phyloP scores from a whole-genome alignment of 306 rosid genomes.

The Cucurbita ficifolia region DNA sequence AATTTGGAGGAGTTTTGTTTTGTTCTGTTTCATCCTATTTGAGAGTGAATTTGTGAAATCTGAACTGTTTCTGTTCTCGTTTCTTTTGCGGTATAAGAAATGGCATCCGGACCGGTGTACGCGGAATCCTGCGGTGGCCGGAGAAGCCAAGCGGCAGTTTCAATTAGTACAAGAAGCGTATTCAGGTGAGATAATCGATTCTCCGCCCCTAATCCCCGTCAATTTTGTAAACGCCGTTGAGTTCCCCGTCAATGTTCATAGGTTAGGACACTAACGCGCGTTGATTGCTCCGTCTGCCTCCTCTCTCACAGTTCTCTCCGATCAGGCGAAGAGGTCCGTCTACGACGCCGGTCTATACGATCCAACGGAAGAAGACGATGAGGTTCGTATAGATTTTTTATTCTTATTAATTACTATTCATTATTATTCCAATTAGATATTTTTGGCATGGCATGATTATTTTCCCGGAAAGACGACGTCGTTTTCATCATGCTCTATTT shows the following conservation, averaged over 20 bases:
- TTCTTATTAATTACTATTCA: neutral
- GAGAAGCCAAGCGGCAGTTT: conserved; percentile 73
- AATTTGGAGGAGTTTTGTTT: neutral
- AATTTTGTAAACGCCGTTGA: neutral
- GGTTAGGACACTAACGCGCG: neutral
- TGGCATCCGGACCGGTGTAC: conserved; percentile 91
- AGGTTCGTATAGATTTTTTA: conserved; percentile 31
- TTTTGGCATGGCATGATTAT: neutral
- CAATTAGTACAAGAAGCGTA: conserved; percentile 95
- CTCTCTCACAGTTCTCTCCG: conserved; percentile 58
- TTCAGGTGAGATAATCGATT: conserved; percentile 31
- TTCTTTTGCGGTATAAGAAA: conserved; percentile 23
- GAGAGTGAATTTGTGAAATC: neutral
- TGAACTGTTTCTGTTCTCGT: neutral
- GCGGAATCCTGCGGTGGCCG: conserved; percentile 38
- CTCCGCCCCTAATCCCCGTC: neutral
- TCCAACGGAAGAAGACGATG: conserved; percentile 64
- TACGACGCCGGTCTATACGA: conserved; percentile 86
- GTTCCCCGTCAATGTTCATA: neutral
- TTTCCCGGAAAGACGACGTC: neutral
- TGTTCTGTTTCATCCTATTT: neutral
- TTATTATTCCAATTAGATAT: conserved; percentile 12
- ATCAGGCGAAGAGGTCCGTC: conserved; percentile 69
- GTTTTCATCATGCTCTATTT: neutral
- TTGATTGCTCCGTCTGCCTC: neutral